These are phyloP conservation scores for Glarea lozoyensis DNA, from an alignment of 495 filamentous ascomycete genomes.

Conservation along the genomic window DNA sequence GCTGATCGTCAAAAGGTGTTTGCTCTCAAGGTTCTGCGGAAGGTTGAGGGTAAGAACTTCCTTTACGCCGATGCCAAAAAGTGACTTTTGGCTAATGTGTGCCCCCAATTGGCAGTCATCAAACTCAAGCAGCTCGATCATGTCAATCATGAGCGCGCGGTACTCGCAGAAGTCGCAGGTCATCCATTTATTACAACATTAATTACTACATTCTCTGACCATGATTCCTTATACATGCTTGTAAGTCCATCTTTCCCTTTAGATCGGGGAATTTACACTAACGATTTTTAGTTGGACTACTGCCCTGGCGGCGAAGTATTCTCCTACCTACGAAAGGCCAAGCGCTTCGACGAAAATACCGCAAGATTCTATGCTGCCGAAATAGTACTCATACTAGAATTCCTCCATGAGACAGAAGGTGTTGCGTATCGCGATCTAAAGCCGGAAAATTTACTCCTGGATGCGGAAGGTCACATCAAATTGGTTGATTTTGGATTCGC, in stretches of 20 bases:
- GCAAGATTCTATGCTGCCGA: conserved; percentile 93
- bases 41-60: conserved; percentile 50
- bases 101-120: conserved; percentile 70
- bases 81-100: conserved; percentile 12
- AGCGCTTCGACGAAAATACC: conserved; percentile 77
- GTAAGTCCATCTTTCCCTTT: conserved; percentile 34
- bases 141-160: conserved; percentile 85
- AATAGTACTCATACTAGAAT: conserved; percentile 87
- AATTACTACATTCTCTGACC: conserved; percentile 81
- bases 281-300: conserved; percentile 60
- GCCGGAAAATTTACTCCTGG: conserved; percentile 90
- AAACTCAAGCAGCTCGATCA: conserved; percentile 96
- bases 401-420: conserved; percentile 72
- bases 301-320: conserved; percentile 95
- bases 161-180: conserved; percentile 78
- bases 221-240: conserved; percentile 85
- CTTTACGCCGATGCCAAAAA: conserved; percentile 15
- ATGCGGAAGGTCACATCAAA: conserved; percentile 88
- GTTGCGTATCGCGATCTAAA: conserved; percentile 95
- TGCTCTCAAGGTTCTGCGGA: conserved; percentile 89
- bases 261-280: not conserved
- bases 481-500: conserved; percentile 99
- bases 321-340: conserved; percentile 76
- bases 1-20: conserved; percentile 62
- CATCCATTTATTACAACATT: conserved; percentile 96